Conservation (phyloP, 2,329 filamentous ascomycete species). For the Penicillium sp. region DNA sequence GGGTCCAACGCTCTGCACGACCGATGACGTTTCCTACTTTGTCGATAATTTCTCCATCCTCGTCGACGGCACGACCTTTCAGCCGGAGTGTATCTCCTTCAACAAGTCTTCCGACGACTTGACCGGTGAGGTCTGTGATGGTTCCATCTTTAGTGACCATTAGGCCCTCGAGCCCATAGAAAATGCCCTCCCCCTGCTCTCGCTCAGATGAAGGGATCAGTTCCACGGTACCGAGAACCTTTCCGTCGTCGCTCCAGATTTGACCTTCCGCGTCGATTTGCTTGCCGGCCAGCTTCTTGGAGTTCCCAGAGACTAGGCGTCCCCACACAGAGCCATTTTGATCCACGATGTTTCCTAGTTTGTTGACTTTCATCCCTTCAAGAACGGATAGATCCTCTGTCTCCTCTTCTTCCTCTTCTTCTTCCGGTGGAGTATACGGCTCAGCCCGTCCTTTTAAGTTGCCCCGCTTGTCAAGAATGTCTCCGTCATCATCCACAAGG, state of each 20-base stretch:
- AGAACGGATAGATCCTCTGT: neutral
- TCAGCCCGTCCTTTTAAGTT: slow-evolving; percentile 45
- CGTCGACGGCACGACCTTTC: slow-evolving; percentile 71
- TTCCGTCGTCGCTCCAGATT: slow-evolving; percentile 64
- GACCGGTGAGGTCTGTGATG: slow-evolving; percentile 73
- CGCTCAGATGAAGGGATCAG: slow-evolving; percentile 18
- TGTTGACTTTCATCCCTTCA: slow-evolving; percentile 7
- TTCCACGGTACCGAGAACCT: slow-evolving; percentile 25
- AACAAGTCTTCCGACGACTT: slow-evolving; percentile 47
- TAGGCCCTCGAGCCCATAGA: slow-evolving; percentile 57
- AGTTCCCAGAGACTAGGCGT: slow-evolving; percentile 32
- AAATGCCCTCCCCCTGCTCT: slow-evolving; percentile 56
- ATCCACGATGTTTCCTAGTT: slow-evolving; percentile 6
- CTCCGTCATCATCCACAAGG: slow-evolving; percentile 61
- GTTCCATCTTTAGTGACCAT: slow-evolving; percentile 58
- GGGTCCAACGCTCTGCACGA: slow-evolving; percentile 67
- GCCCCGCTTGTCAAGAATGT: slow-evolving; percentile 61
- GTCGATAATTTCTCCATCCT: slow-evolving; percentile 69
- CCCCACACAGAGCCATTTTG: slow-evolving; percentile 3
- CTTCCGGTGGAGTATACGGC: neutral
- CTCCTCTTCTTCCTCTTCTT: neutral
- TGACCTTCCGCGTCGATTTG: slow-evolving; percentile 61
- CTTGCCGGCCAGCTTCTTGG: slow-evolving; percentile 56
- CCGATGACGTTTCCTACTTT: slow-evolving; percentile 65
- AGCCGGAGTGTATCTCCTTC: slow-evolving; percentile 66